Evolutionary conservation across 805 yeast genomes (phyloP), one percentile per base, ranked within the genome.

Genomic region (Starmera amethionina): DNA sequence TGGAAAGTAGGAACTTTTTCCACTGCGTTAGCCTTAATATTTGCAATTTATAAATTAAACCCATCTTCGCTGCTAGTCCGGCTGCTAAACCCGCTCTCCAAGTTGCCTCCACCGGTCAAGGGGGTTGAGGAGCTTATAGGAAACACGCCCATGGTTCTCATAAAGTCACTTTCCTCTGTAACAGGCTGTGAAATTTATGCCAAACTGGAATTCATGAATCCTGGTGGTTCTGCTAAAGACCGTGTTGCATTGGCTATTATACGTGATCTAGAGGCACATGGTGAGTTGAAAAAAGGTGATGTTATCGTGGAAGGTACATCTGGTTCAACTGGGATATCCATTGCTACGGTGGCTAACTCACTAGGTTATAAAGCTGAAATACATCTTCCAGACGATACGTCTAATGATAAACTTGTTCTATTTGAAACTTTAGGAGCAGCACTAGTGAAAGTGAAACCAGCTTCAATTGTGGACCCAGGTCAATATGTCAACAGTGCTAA

Each of bases 141-240:
- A 0, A 79, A 88, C 58, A 90, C 98, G 1, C 96, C 96, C 1
- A 54, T 90, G 59, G 78, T 90, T 14, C 73, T 74, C 46, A 72
- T 90, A 36, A 72, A 74, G 47, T 81, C 94, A 1, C 67, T 90
- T 11, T 79, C 93, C 1, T 59, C 67, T 12, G 60, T 70, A 11
- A 86, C 96, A 0, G 94, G 94, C 0, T 81, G 90, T 54, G 79
- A 82, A 34, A 75, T 90, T 4, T 85, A 77, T 56, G 97, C 95
- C 31, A 90, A 90, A 54, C 57, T 89, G 45, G 98, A 90, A 58
- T 64, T 86, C 40, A 60, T 70, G 46, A 93, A 90, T 53, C 97
- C 97, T 0, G 98, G 90, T 1, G 97, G 97, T 0, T 82, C 95
- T 38, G 95, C 97, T 5, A 90, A 90, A 50, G 98, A 90, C 56